Percentiles rank a stretch among this genome's conserved stretches.
phyloP scores from a whole-genome alignment of 495 filamentous ascomycete genomes.

The Podospora comata region DNA sequence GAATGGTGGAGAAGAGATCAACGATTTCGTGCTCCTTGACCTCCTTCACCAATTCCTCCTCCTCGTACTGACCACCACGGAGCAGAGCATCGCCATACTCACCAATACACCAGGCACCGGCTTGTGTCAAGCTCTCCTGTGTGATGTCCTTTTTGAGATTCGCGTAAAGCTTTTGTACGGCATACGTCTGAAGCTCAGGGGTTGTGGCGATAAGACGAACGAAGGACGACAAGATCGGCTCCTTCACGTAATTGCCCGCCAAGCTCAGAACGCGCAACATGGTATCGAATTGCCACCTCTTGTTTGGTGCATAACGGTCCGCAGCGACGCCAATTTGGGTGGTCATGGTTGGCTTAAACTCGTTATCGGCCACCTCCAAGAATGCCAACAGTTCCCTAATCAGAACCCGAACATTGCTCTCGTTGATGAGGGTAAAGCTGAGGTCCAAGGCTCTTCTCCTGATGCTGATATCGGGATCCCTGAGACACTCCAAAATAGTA shows the following conservation, averaged over 20 bases:
- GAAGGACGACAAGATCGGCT: slow-evolving; percentile 95
- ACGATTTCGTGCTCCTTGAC: slow-evolving; percentile 88
- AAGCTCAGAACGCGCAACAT: slow-evolving; percentile 93
- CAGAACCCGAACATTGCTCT: slow-evolving; percentile 87
- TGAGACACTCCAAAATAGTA: slow-evolving; percentile 91
- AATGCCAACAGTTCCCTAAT: slow-evolving; percentile 91
- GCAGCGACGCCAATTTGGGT: slow-evolving; percentile 96
- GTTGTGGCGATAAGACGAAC: slow-evolving; percentile 93
- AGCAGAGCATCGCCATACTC: slow-evolving; percentile 92
- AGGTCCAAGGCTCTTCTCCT: slow-evolving; percentile 89
- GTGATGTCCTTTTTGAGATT: slow-evolving; percentile 93
- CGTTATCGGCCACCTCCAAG: slow-evolving; percentile 92
- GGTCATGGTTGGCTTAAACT: slow-evolving; percentile 98
- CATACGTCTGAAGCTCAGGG: slow-evolving; percentile 91
- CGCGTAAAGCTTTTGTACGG: slow-evolving; percentile 88
- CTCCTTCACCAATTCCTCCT: slow-evolving; percentile 87
- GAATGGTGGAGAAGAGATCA: slow-evolving; percentile 83
- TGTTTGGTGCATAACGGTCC: slow-evolving; percentile 91
- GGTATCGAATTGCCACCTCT: slow-evolving; percentile 97
- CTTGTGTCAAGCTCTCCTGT: slow-evolving; percentile 89
- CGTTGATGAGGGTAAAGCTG: slow-evolving; percentile 97
- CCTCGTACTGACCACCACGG: slow-evolving; percentile 86
- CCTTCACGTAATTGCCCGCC: slow-evolving; percentile 94
- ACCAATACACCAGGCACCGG: slow-evolving; percentile 96
- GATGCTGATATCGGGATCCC: slow-evolving; percentile 99